Evolutionary conservation across 2,329 filamentous ascomycete species (phyloP).

Genomic region (Calonectria pauciramosa): DNA sequence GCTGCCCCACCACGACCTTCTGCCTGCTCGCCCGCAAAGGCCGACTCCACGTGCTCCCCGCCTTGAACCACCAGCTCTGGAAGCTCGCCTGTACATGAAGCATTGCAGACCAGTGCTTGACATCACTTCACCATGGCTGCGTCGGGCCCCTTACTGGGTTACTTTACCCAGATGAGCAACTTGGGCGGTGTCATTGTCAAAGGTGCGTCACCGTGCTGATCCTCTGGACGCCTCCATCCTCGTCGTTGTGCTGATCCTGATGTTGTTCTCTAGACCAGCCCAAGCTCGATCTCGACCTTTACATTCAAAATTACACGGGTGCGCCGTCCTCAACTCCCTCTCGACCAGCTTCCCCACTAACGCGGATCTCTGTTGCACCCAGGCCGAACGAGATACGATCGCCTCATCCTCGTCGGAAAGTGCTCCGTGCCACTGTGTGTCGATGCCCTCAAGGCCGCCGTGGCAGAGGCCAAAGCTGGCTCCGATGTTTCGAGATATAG

Average conservation of each 20-base stretch:
- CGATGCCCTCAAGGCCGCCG: slow-evolving; percentile 85
- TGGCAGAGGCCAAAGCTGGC: slow-evolving; percentile 81
- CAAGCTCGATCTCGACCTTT: slow-evolving; percentile 92
- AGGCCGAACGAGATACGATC: slow-evolving; percentile 86
- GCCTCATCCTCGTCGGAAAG: slow-evolving; percentile 85
- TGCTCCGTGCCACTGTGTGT: slow-evolving; percentile 81
- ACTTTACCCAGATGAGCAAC: slow-evolving; percentile 62
- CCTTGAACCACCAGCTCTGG: slow-evolving; percentile 36
- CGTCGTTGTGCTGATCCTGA: slow-evolving; percentile 26
- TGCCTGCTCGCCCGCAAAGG: slow-evolving; percentile 4
- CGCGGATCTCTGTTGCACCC: slow-evolving; percentile 11
- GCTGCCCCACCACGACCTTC: slow-evolving; percentile 25
- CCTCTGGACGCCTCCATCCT: background rate
- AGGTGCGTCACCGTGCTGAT: slow-evolving; percentile 51
- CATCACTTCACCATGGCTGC: slow-evolving; percentile 53
- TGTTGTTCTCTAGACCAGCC: slow-evolving; percentile 71
- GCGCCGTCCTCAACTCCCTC: slow-evolving; percentile 39
- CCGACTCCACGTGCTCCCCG: slow-evolving; percentile 25
- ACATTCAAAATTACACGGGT: slow-evolving; percentile 92
- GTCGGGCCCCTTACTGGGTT: slow-evolving; percentile 52
- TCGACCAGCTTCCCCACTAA: slow-evolving; percentile 24
- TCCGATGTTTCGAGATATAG: slow-evolving; percentile 81
- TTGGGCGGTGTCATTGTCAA: slow-evolving; percentile 62
- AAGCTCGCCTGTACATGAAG: slow-evolving; percentile 34
- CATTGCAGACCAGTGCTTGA: slow-evolving; percentile 17